Percentiles rank a stretch among this genome's conserved stretches.
Conservation (phyloP, 805 yeast genomes). For the Kluyveromyces starmeri region DNA sequence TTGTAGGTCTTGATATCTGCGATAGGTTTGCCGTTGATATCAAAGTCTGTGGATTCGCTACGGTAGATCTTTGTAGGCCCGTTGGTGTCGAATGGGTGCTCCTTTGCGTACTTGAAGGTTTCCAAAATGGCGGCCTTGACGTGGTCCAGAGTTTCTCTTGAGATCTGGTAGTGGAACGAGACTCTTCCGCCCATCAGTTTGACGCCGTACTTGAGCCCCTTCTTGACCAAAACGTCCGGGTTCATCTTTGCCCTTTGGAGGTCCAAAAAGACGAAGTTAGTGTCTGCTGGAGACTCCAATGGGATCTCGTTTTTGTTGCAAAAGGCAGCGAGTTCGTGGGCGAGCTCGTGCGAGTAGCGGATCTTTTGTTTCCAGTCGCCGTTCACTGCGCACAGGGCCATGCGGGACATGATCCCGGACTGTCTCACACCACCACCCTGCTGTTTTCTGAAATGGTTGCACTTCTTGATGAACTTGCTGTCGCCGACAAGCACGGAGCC, state of each 20-base stretch:
- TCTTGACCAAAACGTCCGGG: conserved; percentile 42
- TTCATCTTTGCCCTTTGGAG: conserved; percentile 44
- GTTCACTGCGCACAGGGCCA: conserved; percentile 74
- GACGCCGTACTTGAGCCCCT: conserved; percentile 52
- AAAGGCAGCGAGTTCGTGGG: conserved; percentile 43
- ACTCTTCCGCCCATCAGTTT: conserved; percentile 65
- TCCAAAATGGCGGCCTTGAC: conserved; percentile 52
- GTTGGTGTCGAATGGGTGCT: conserved; percentile 41
- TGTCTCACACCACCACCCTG: conserved; percentile 93
- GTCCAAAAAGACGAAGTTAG: conserved; percentile 78
- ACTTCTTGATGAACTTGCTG: conserved; percentile 47
- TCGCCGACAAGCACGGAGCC: conserved; percentile 81
- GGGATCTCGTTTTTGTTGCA: conserved; percentile 45
- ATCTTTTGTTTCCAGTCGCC: conserved; percentile 55
- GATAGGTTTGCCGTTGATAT: conserved; percentile 25
- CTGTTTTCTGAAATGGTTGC: conserved; percentile 84
- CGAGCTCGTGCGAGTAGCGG: conserved; percentile 39
- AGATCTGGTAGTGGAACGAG: conserved; percentile 69
- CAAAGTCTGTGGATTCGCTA: conserved; percentile 30
- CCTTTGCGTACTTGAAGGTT: conserved; percentile 43
- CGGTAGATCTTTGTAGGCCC: conserved; percentile 42
- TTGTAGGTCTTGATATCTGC: conserved; percentile 28
- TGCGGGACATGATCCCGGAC: conserved; percentile 68
- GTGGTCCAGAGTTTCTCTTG: conserved; percentile 44
- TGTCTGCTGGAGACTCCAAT: conserved; percentile 67